Evolutionary conservation across 2,329 filamentous ascomycete species (phyloP), one percentile per base, ranked within the genome.

Genomic region (Nigrospora osmanthi): DNA sequence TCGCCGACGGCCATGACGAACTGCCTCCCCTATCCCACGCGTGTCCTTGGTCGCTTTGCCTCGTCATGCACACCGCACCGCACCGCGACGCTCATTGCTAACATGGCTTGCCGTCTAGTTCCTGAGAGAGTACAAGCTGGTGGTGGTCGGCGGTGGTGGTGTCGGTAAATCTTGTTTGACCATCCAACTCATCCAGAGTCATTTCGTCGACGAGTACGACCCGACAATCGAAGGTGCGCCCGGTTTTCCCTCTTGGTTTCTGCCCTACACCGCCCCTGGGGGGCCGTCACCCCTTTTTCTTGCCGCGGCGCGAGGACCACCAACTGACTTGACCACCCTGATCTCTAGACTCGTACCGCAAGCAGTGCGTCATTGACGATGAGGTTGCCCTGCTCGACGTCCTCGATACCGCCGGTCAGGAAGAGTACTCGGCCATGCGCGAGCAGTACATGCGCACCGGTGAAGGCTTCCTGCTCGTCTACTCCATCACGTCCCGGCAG

Each of bases 391-490:
- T 98, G 49, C 85, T 98, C 68, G 93, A 98, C 68, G 93, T 98
- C 52, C 84, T 97, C 65, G 93, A 98, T 69, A 98, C 93, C 44
- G 93, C 93, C 51, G 93, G 93, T 49, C 93, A 98, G 69, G 93
- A 98, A 71, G 93, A 98, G 73, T 98, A 97, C 75, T 95, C 90
- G 46, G 93, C 93, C 44, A 97, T 98, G 93, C 81, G 93, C 64
- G 93, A 98, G 75, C 93, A 97, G 72, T 98, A 97, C 78, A 98
- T 98, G 91, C 85, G 93, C 61, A 97, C 91, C 19, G 93, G 93
- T 64, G 93, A 98, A 71, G 93, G 93, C 44, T 98, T 98, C 71
- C 73, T 98, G 62, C 83, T 98, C 43, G 89, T 97, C 61, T 97
- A 97, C 77, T 95, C 90, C 56, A 98, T 98, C 73, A 96, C 88